These are phyloP conservation scores for Xylariaceae sp. DNA, from an alignment of 2,329 filamentous ascomycete genomes.

Conservation along the genomic window DNA sequence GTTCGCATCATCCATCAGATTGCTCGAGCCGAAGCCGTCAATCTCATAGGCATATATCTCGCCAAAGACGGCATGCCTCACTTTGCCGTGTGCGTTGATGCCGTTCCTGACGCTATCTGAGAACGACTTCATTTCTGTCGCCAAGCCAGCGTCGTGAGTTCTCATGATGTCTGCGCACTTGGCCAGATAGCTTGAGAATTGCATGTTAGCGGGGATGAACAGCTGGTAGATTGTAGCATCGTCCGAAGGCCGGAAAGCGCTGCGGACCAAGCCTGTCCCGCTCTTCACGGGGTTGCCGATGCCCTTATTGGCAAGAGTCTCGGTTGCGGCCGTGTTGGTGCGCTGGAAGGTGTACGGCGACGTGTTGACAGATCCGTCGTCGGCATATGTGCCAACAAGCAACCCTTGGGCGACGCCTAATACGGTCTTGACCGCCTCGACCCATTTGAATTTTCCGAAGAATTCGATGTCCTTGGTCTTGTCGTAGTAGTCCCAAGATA, in stretches of 20 bases:
- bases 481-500: conserved; percentile 66
- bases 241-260: conserved; percentile 73
- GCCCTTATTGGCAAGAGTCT: conserved; percentile 64
- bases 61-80: conserved; percentile 53
- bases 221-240: conserved; percentile 73
- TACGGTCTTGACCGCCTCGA: conserved; percentile 58
- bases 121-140: conserved; percentile 45
- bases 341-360: conserved; percentile 66
- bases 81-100: conserved; percentile 62
- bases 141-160: conserved; percentile 25
- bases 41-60: conserved; percentile 64
- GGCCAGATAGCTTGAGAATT: conserved; percentile 53
- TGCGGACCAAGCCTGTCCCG: conserved; percentile 65
- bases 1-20: conserved; percentile 58
- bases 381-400: conserved; percentile 65
- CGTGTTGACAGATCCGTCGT: conserved; percentile 46
- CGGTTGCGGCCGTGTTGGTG: conserved; percentile 59
- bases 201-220: conserved; percentile 73
- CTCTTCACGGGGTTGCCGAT: conserved; percentile 66
- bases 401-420: conserved; percentile 37
- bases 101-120: conserved; percentile 57
- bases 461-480: conserved; percentile 60
- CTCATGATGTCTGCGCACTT: conserved; percentile 34
- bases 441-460: conserved; percentile 65
- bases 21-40: conserved; percentile 56